Evolutionary conservation across 179 eudicot species (phyloP).

Genomic region (Amaranthus tricolor): DNA sequence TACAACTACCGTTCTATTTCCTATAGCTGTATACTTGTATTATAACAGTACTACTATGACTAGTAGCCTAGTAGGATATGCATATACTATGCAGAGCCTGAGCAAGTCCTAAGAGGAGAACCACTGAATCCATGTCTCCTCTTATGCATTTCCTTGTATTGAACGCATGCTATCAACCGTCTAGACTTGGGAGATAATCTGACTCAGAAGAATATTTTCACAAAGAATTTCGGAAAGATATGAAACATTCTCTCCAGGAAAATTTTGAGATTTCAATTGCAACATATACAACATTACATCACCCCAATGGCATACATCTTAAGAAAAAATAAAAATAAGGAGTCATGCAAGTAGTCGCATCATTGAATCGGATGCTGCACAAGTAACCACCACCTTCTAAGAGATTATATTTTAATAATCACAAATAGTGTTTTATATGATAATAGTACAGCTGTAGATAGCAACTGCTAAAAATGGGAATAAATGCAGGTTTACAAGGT

Average conservation of each 20-base stretch:
- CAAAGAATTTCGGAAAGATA: background rate
- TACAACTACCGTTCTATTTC: background rate
- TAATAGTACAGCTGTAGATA: background rate
- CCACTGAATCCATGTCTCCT: background rate
- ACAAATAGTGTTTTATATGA: slow-evolving; percentile 1
- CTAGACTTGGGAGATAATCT: background rate
- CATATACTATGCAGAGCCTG: too few species aligned
- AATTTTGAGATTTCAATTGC: too few species aligned
- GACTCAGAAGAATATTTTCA: background rate
- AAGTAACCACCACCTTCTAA: background rate
- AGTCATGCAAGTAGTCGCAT: too few species aligned
- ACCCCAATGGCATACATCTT: too few species aligned
- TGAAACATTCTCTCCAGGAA: background rate
- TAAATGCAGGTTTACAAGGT: background rate
- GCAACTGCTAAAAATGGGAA: background rate
- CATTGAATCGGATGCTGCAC: background rate
- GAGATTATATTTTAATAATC: background rate
- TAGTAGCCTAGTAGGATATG: too few species aligned
- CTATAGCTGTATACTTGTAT: too few species aligned
- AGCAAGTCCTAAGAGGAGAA: too few species aligned
- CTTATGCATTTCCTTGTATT: background rate
- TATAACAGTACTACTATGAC: too few species aligned
- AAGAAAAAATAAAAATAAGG: too few species aligned
- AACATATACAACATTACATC: too few species aligned
- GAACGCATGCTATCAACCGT: background rate